Evolutionary conservation across 106 monocot genomes (phyloP).

Genomic region (Apostasia ramifera): DNA sequence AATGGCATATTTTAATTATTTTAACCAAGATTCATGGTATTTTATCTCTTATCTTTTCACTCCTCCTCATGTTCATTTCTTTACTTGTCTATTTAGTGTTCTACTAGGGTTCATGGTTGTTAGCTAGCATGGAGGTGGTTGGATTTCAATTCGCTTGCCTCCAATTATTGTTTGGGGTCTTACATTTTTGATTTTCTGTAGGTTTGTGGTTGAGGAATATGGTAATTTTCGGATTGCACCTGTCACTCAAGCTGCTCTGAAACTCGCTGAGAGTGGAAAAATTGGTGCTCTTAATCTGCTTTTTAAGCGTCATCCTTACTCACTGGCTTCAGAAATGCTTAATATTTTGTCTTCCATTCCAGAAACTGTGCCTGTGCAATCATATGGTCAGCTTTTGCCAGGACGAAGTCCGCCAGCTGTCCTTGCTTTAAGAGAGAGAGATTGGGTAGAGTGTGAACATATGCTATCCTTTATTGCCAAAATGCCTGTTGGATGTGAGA

Average conservation of each 20-base stretch:
- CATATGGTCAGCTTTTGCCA: constrained; percentile 87
- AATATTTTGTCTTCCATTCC: constrained; percentile 74
- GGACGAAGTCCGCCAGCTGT: constrained; percentile 41
- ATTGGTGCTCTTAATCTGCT: constrained; percentile 91
- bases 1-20: too few relatives aligned
- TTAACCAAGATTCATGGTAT: too few relatives aligned
- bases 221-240: constrained; percentile 55
- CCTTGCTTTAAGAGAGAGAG: constrained; percentile 56
- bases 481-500: constrained; percentile 24
- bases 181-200: constrained; percentile 13
- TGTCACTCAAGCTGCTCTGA: constrained; percentile 44
- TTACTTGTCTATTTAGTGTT: too few relatives aligned
- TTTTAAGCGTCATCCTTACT: constrained; percentile 95
- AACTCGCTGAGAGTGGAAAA: constrained; percentile 89
- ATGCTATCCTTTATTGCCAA: constrained; percentile 44
- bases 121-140: too few relatives aligned
- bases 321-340: constrained; percentile 41
- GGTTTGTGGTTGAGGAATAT: constrained; percentile 69
- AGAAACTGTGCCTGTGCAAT: constrained; percentile 82
- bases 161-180: not conserved
- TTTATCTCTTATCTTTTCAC: too few relatives aligned
- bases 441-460: constrained; percentile 88
- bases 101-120: too few relatives aligned
- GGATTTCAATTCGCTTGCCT: not conserved
- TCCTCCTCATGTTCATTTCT: too few relatives aligned